Evolutionary conservation across 2,329 filamentous ascomycete genomes (phyloP).

Genomic region (Colletotrichum sp.): DNA sequence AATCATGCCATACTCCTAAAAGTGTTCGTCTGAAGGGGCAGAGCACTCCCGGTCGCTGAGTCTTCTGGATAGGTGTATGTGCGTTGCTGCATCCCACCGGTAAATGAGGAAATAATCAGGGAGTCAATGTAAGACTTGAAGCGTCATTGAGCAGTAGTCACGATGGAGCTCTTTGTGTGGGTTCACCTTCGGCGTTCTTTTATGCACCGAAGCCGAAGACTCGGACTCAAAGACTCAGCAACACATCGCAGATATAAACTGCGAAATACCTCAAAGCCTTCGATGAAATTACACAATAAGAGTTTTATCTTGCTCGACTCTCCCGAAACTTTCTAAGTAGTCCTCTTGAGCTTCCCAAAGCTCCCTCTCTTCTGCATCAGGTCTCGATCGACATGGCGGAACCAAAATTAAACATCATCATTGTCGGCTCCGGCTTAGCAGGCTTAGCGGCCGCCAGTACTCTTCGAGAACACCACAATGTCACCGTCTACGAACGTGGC

Average conservation of each 20-base stretch:
- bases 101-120: neutral
- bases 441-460: neutral
- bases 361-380: neutral
- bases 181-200: neutral
- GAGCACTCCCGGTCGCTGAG: neutral
- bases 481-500: neutral
- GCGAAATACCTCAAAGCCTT: neutral
- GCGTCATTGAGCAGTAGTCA: neutral
- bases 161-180: neutral
- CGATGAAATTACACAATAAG: neutral
- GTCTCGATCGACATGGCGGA: neutral
- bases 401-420: neutral
- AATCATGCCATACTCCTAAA: neutral
- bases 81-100: neutral
- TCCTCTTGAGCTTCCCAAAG: fast-evolving
- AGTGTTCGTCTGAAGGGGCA: neutral
- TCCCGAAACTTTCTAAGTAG: neutral
- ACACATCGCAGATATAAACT: neutral
- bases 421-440: neutral
- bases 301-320: neutral
- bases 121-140: neutral
- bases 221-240: neutral
- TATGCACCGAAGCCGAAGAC: neutral
- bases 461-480: neutral
- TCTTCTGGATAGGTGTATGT: fast-evolving